Evolutionary conservation across 306 rosid species (phyloP).

Genomic region (Cucurbita pepo): DNA sequence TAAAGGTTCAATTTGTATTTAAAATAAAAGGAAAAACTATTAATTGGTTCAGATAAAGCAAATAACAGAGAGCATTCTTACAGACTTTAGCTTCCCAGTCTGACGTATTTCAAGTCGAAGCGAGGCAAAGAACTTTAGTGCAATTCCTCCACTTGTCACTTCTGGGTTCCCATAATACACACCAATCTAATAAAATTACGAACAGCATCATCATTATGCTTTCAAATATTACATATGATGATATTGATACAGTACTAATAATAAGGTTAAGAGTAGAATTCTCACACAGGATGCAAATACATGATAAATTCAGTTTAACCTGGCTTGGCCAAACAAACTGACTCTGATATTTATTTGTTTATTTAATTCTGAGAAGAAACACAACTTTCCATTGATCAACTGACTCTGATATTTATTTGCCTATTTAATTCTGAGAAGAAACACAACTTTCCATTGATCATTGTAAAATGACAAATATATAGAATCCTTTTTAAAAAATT

Average conservation of each 20-base stretch:
- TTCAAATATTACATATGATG: background rate
- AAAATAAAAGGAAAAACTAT: background rate
- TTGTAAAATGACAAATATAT: background rate
- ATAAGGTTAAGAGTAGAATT: background rate
- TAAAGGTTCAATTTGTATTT: background rate
- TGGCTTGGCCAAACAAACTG: background rate
- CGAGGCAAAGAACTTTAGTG: slow-evolving; percentile 95
- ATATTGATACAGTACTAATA: background rate
- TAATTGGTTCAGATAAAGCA: background rate
- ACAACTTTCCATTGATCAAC: background rate
- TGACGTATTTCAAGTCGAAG: slow-evolving; percentile 88
- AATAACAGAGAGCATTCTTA: slow-evolving; percentile 34
- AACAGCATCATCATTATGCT: background rate
- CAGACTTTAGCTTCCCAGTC: slow-evolving; percentile 93
- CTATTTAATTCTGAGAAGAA: background rate
- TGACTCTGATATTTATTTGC: background rate
- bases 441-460: background rate
- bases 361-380: background rate
- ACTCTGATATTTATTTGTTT: background rate
- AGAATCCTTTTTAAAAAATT: background rate
- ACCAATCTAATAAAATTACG: slow-evolving; percentile 55
- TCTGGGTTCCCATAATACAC: slow-evolving; percentile 97
- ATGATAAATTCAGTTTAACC: background rate
- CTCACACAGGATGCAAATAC: background rate
- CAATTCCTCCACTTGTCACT: slow-evolving; percentile 99